Conservation (phyloP, 139 green algal species). For the Chlamydomonas sphaeroides region DNA sequence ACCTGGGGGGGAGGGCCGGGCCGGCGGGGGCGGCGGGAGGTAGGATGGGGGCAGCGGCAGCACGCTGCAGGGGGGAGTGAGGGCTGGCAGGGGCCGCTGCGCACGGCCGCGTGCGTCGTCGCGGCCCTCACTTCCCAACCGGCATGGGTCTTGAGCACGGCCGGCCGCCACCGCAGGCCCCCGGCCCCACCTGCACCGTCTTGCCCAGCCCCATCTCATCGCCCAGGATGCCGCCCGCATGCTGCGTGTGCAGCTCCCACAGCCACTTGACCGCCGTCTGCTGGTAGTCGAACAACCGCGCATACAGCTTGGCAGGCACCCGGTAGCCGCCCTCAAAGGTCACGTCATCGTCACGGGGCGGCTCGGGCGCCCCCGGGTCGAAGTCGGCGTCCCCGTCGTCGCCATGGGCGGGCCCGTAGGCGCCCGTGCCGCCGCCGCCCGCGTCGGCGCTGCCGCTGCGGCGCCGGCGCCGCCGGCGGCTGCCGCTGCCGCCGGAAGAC, state of each 20-base stretch:
- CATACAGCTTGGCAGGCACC: slow-evolving; percentile 63
- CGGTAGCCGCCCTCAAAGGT: slow-evolving; percentile 78
- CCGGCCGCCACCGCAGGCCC: no score
- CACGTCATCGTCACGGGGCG: slow-evolving; percentile 44
- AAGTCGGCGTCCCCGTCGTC: neutral
- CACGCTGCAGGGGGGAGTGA: no score
- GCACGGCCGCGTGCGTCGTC: no score
- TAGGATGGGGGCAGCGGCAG: no score
- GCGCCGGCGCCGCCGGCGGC: no score
- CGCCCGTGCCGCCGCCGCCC: no score
- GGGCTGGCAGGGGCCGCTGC: no score
- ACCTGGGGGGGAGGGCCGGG: slow-evolving; percentile 50
- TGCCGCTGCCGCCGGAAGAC: no score
- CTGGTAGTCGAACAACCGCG: slow-evolving; percentile 93
- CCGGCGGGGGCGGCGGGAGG: neutral
- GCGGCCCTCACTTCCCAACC: no score
- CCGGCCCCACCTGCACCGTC: slow-evolving; percentile 82
- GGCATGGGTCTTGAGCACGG: no score
- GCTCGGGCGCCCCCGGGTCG: neutral
- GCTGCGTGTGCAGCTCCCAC: slow-evolving; percentile 97
- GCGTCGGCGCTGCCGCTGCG: no score
- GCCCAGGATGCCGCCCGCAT: slow-evolving; percentile 92
- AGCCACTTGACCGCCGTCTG: slow-evolving; percentile 95
- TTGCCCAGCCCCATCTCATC: slow-evolving; percentile 94
- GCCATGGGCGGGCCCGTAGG: neutral